Evolutionary conservation across 805 yeast species (phyloP).

Genomic region (Martiniozyma abietophila): DNA sequence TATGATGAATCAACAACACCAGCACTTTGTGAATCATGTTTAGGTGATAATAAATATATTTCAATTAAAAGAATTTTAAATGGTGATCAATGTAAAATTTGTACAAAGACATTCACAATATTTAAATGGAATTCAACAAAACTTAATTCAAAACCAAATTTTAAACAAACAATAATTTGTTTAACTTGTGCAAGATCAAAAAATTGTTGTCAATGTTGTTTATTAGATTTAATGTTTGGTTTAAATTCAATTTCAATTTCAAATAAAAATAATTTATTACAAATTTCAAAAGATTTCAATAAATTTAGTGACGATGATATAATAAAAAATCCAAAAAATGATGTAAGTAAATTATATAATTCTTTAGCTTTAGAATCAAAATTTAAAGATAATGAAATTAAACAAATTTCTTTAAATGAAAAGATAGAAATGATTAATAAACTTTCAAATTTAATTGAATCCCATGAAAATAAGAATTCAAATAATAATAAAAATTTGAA

Average conservation of each 20-base stretch:
- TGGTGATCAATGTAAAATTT: slow-evolving; percentile 79
- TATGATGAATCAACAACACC: slow-evolving; percentile 31
- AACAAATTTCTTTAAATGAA: slow-evolving; percentile 11
- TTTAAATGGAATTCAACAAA: slow-evolving; percentile 49
- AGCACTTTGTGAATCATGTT: slow-evolving; percentile 63
- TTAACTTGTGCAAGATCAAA: slow-evolving; percentile 67
- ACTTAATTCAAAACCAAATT: slow-evolving; percentile 26
- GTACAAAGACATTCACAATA: slow-evolving; percentile 77
- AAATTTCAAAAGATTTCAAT: slow-evolving; percentile 22
- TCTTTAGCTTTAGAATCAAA: slow-evolving; percentile 37
- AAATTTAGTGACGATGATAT: slow-evolving; percentile 22
- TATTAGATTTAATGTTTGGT: slow-evolving; percentile 72
- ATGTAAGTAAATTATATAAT: slow-evolving; percentile 42
- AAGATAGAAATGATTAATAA: slow-evolving; percentile 8
- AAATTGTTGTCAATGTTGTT: slow-evolving; percentile 83
- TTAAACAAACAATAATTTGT: slow-evolving; percentile 65
- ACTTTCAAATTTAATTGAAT: slow-evolving; percentile 1
- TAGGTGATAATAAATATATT: slow-evolving; percentile 58
- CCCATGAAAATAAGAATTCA: too few relatives aligned
- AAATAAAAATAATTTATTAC: slow-evolving; percentile 25
- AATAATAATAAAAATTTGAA: slow-evolving; percentile 5
- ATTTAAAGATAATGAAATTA: slow-evolving; percentile 16
- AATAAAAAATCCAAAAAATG: slow-evolving; percentile 36
- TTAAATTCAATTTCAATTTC: slow-evolving; percentile 73
- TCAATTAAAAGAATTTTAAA: slow-evolving; percentile 59